These are phyloP conservation scores for Rhypophila decipiens DNA, from an alignment of 495 filamentous ascomycete genomes.

Conservation along the genomic window DNA sequence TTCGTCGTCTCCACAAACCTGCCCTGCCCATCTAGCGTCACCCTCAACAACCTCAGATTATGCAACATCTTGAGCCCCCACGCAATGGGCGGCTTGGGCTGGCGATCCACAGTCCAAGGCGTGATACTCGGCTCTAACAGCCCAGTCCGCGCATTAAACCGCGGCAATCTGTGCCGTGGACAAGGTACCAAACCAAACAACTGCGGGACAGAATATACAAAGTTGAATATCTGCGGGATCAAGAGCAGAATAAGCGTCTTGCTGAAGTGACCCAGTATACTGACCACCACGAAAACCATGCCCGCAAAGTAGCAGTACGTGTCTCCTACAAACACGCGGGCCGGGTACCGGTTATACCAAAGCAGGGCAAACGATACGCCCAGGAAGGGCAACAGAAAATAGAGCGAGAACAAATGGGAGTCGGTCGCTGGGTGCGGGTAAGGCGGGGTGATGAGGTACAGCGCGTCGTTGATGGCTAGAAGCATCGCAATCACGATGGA, in stretches of 20 bases:
- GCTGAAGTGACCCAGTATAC: slow-evolving; percentile 93
- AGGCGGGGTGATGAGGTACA: slow-evolving; percentile 72
- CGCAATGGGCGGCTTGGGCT: slow-evolving; percentile 58
- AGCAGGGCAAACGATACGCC: slow-evolving; percentile 84
- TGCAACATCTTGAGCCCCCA: slow-evolving; percentile 58
- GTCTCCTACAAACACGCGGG: slow-evolving; percentile 91
- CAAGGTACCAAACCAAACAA: slow-evolving; percentile 85
- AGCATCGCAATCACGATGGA: slow-evolving; percentile 84
- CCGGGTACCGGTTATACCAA: slow-evolving; percentile 93
- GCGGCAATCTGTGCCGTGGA: slow-evolving; percentile 83
- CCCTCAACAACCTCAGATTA: slow-evolving; percentile 53
- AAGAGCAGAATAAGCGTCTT: slow-evolving; percentile 91
- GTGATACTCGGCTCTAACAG: slow-evolving; percentile 79
- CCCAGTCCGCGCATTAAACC: slow-evolving; percentile 77
- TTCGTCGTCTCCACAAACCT: slow-evolving; percentile 78
- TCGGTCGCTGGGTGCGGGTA: slow-evolving; percentile 91
- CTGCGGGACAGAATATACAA: slow-evolving; percentile 86
- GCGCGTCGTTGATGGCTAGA: slow-evolving; percentile 72
- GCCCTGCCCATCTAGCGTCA: slow-evolving; percentile 59
- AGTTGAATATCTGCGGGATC: slow-evolving; percentile 94
- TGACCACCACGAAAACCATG: slow-evolving; percentile 97
- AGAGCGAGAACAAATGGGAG: slow-evolving; percentile 91
- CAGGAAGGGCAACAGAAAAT: slow-evolving; percentile 87
- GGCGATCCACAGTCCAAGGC: slow-evolving; percentile 59
- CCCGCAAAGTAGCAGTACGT: slow-evolving; percentile 99